These are phyloP conservation scores for Paramecium tetraurelia DNA, from an alignment of 73 alveolate genomes.

Conservation along the genomic window DNA sequence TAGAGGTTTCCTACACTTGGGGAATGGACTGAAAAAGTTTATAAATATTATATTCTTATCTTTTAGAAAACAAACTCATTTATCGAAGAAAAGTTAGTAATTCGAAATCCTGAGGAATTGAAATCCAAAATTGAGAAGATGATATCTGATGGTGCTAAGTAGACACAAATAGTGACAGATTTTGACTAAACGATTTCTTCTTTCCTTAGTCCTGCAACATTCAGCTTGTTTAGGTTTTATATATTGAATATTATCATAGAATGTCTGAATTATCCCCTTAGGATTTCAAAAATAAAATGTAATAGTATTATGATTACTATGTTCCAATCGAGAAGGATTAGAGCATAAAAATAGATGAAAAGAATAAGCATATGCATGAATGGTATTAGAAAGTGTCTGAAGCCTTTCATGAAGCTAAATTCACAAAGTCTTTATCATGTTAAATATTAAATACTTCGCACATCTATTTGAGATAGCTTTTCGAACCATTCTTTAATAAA, in stretches of 20 bases:
- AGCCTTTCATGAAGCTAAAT: slow-evolving; percentile 3
- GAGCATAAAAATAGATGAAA: slow-evolving; percentile 17
- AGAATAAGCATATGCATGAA: slow-evolving; percentile 34
- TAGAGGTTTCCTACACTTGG: slow-evolving; percentile 2
- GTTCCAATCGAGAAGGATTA: slow-evolving; percentile 40
- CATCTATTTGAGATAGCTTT: background rate
- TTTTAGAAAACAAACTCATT: background rate
- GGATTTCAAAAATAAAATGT: background rate
- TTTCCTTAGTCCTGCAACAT: slow-evolving; percentile 38
- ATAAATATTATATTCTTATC: too few species aligned
- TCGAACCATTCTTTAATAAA: background rate
- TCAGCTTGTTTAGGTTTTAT: background rate
- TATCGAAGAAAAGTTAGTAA: background rate
- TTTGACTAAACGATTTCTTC: slow-evolving; percentile 31
- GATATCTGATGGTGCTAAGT: background rate
- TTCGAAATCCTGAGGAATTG: background rate
- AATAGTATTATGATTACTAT: background rate
- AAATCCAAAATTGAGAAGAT: background rate
- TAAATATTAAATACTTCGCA: slow-evolving; percentile 2
- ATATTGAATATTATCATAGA: background rate
- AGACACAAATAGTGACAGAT: background rate
- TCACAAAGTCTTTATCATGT: background rate
- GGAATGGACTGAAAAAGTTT: background rate
- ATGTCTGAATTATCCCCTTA: background rate
- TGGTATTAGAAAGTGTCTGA: slow-evolving; percentile 43